Conservation (phyloP, 257 asterid species). For the Rhazya stricta region DNA sequence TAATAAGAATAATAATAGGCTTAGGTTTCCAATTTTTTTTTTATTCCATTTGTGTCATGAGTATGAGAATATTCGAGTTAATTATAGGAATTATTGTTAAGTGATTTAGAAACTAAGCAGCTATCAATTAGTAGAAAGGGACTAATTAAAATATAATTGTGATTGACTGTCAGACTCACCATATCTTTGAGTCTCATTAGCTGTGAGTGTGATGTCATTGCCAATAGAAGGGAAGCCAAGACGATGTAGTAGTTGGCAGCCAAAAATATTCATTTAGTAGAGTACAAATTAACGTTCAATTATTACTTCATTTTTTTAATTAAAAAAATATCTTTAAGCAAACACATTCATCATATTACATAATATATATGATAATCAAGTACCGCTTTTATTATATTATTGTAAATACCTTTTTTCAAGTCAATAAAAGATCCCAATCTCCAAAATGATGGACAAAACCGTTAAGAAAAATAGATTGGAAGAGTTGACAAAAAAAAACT, state of each 20-base stretch:
- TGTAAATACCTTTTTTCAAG: background rate
- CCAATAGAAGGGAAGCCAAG: constrained; percentile 23
- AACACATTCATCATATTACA: constrained; percentile 2
- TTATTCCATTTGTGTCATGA: too few relatives aligned
- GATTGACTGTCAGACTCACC: constrained; percentile 36
- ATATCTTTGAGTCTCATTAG: constrained; percentile 19
- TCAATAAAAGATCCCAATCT: constrained; percentile 15
- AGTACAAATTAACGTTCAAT: constrained; percentile 16
- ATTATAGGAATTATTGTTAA: too few relatives aligned
- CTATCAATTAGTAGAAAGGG: background rate
- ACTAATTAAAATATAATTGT: background rate
- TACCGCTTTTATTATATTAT: too few relatives aligned
- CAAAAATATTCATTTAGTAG: constrained; percentile 18
- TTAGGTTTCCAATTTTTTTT: too few relatives aligned
- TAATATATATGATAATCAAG: background rate
- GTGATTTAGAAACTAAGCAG: too few relatives aligned
- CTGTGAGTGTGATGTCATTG: constrained; percentile 31
- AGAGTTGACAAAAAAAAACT: constrained; percentile 6
- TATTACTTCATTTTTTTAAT: background rate
- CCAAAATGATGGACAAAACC: constrained; percentile 41
- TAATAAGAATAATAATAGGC: too few relatives aligned
- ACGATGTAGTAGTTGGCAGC: constrained; percentile 31
- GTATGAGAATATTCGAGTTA: too few relatives aligned
- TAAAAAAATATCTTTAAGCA: constrained; percentile 15
- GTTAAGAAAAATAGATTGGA: constrained; percentile 46